phyloP scores from a whole-genome alignment of 164 flowering plant species.

The Houttuynia cordata region DNA sequence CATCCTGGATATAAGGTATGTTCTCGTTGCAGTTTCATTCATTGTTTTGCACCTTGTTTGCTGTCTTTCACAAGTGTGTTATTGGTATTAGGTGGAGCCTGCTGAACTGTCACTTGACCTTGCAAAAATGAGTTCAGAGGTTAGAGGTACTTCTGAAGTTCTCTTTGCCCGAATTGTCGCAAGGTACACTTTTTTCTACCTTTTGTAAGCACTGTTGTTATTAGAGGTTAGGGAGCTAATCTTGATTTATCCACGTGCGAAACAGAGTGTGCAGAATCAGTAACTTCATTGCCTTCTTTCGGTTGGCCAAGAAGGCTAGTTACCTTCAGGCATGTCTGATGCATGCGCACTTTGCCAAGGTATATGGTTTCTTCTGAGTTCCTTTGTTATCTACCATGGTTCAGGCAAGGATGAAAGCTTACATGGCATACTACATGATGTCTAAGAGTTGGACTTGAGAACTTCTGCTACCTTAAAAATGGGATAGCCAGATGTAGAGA shows the following conservation, averaged over 20 bases:
- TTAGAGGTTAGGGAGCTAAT: not conserved
- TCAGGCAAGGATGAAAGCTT: not conserved
- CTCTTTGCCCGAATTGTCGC: conserved; percentile 96
- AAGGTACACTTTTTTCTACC: conserved; percentile 33
- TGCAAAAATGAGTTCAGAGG: conserved; percentile 88
- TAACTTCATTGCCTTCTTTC: conserved; percentile 85
- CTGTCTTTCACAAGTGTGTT: conserved; percentile 3
- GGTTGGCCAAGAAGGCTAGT: conserved; percentile 74
- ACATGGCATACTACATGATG: too few relatives aligned
- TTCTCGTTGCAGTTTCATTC: not conserved
- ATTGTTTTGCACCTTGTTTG: not conserved
- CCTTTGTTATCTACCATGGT: not conserved
- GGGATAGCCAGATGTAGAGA: too few relatives aligned
- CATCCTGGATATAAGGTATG: conserved; percentile 97
- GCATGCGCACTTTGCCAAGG: conserved; percentile 99
- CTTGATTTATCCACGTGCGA: conserved; percentile 2
- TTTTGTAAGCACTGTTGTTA: not conserved
- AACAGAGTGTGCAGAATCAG: conserved; percentile 93
- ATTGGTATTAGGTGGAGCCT: conserved; percentile 78
- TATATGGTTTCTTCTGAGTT: conserved; percentile 11
- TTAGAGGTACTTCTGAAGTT: conserved; percentile 74
- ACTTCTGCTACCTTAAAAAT: too few relatives aligned
- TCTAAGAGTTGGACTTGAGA: too few relatives aligned
- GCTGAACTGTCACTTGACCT: conserved; percentile 98
- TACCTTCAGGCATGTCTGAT: conserved; percentile 97